Base-by-base conservation (phyloP, 1,284 basidiomycete genomes). In the Cutaneotrichosporon cyanovorans region DNA sequence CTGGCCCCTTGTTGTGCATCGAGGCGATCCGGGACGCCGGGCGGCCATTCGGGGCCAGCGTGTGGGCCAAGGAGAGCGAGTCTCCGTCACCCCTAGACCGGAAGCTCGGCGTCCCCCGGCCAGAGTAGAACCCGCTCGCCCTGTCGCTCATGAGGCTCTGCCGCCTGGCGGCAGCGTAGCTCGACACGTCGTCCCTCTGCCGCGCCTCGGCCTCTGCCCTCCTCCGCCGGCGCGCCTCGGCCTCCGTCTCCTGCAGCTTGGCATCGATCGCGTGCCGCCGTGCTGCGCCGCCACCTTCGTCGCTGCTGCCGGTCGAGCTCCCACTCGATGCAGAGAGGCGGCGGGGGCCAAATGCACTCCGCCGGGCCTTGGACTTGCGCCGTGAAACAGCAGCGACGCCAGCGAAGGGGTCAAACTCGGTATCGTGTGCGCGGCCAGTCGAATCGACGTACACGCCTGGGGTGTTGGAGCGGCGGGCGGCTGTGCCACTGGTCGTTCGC, bases 401-500 rank as follows among this genome's bases (percentile, higher is more conserved):
- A 8, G 59, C 64, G 46, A 72, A 72, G 2, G 70, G 70, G 47
- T 72, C 70, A 50, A 61, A 72, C 43, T 72, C 70, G 33, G 65
- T 68, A 57, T 72, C 70, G 49, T 72, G 70, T 6, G 69, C 45
- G 45, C 62, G 60, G 0, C 69, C 69, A 25, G 58, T 59, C 28
- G 63, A 52, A 52, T 71, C 70, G 36, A 68, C 48, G 43, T 71
- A 72, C 7, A 70, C 60, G 15, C 68, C 66, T 10, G 42, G 35
- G 3, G 20, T 14, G 20, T 20, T 22, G 19, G 22, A 22, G 18
- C 32, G 32, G 7, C 14, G 16, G 8, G n/a, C n/a, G n/a, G n/a
- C n/a, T n/a, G n/a, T n/a, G n/a, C n/a, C n/a, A n/a, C n/a, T n/a
- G n/a, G n/a, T n/a, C n/a, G n/a, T n/a, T n/a, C n/a, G n/a, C n/a